phyloP scores from a whole-genome alignment of 2,329 filamentous ascomycete genomes.

The Scedosporium boydii region DNA sequence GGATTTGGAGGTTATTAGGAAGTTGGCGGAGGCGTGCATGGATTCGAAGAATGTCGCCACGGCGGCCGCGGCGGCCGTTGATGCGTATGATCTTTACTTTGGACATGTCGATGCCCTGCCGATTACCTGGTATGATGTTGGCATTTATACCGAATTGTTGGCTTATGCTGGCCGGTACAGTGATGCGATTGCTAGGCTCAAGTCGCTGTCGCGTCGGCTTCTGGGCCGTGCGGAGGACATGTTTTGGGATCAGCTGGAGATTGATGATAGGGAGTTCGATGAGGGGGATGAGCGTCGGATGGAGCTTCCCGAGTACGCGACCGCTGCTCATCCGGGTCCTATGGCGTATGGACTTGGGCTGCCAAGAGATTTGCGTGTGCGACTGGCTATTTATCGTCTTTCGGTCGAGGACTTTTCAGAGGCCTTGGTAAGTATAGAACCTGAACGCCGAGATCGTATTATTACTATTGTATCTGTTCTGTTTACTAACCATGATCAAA shows the following conservation, averaged over 20 bases:
- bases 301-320: conserved; percentile 50
- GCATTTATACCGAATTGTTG: conserved; percentile 77
- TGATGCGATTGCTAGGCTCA: conserved; percentile 61
- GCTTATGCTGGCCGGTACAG: conserved; percentile 52
- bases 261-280: conserved; percentile 89
- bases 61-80: conserved; percentile 29
- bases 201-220: conserved; percentile 69
- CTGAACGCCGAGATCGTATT: neutral
- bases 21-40: conserved; percentile 47
- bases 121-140: conserved; percentile 67
- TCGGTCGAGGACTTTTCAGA: conserved; percentile 60
- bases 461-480: neutral
- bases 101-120: conserved; percentile 25
- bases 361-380: conserved; percentile 73
- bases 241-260: conserved; percentile 64
- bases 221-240: conserved; percentile 63
- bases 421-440: conserved; percentile 51
- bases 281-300: conserved; percentile 57
- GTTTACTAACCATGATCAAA: conserved; percentile 5
- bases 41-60: conserved; percentile 37
- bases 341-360: conserved; percentile 62
- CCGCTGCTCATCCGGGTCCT: conserved; percentile 35
- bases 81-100: conserved; percentile 39
- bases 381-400: conserved; percentile 75
- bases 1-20: conserved; percentile 45